phyloP scores from a whole-genome alignment of 192 early-diverging fungal species.

The Backusella parvicylindrica region DNA sequence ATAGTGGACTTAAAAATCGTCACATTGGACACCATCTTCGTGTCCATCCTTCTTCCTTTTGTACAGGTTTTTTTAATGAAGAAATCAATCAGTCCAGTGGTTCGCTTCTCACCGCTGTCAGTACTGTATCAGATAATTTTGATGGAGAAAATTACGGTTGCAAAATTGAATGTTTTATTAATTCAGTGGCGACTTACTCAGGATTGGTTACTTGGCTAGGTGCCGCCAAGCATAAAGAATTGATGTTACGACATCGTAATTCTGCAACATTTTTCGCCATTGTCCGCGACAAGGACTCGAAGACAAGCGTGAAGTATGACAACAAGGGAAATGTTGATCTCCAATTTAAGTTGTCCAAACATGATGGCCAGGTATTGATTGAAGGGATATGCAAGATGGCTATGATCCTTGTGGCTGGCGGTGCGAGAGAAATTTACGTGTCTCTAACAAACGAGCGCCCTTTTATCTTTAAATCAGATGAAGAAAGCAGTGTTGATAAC shows the following conservation, averaged over 20 bases:
- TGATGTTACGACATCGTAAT: constrained; percentile 44
- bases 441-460: constrained; percentile 33
- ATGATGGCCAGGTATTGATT: constrained; percentile 44
- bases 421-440: constrained; percentile 55
- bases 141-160: constrained; percentile 64
- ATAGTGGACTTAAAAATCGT: constrained; percentile 63
- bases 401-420: constrained; percentile 58
- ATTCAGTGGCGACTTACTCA: constrained; percentile 49
- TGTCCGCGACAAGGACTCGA: constrained; percentile 56
- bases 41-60: constrained; percentile 58
- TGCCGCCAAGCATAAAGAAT: constrained; percentile 47
- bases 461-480: constrained; percentile 28
- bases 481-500: constrained; percentile 26
- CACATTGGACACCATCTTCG: constrained; percentile 64
- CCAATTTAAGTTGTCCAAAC: constrained; percentile 48
- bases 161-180: constrained; percentile 54
- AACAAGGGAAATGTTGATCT: constrained; percentile 37
- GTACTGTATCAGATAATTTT: constrained; percentile 47
- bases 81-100: constrained; percentile 46
- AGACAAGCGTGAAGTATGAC: constrained; percentile 43
- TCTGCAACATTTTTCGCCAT: constrained; percentile 52
- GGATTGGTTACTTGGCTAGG: constrained; percentile 43
- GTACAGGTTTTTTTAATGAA: constrained; percentile 56
- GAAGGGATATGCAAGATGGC: constrained; percentile 44
- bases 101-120: constrained; percentile 66